These are phyloP conservation scores for Fulvia fulva DNA, from an alignment of 2,329 filamentous ascomycete genomes.

Conservation along the genomic window DNA sequence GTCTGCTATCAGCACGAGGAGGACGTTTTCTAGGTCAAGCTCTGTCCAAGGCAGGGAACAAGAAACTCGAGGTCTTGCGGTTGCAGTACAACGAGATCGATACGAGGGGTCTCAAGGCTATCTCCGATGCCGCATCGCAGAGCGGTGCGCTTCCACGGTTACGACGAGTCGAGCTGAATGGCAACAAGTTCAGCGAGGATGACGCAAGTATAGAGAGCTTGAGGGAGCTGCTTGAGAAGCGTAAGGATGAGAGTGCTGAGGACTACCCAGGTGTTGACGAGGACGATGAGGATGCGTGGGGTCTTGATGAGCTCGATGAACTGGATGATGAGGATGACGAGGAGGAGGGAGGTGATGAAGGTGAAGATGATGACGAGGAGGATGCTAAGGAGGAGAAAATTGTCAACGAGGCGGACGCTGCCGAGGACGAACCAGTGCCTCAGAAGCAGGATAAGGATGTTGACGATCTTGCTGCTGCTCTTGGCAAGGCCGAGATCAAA, in stretches of 20 bases:
- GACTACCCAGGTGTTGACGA: constrained; percentile 55
- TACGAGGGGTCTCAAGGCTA: constrained; percentile 64
- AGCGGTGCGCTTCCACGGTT: constrained; percentile 62
- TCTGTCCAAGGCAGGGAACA: constrained; percentile 70
- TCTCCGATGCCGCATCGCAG: constrained; percentile 64
- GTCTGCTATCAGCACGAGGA: constrained; percentile 74
- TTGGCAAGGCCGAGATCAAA: constrained; percentile 63
- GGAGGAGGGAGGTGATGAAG: constrained; percentile 57
- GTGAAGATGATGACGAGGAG: constrained; percentile 52
- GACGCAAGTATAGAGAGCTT: constrained; percentile 68
- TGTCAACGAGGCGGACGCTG: constrained; percentile 65
- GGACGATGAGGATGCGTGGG: constrained; percentile 75
- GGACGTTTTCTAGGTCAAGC: constrained; percentile 68
- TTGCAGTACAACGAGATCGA: constrained; percentile 96
- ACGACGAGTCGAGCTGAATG: constrained; percentile 87
- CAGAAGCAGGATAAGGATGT: constrained; percentile 72
- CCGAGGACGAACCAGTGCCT: constrained; percentile 69
- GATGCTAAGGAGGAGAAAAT: constrained; percentile 69
- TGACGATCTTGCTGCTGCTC: constrained; percentile 70
- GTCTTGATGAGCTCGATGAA: constrained; percentile 80
- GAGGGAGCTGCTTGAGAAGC: constrained; percentile 51
- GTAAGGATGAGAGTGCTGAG: constrained; percentile 51
- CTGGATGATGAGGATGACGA: constrained; percentile 72
- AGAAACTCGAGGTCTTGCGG: constrained; percentile 72
- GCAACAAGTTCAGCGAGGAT: constrained; percentile 89